Evolutionary conservation across 176 grass and related monocot genomes (phyloP).

Genomic region (Hsuehochloa calcarea): DNA sequence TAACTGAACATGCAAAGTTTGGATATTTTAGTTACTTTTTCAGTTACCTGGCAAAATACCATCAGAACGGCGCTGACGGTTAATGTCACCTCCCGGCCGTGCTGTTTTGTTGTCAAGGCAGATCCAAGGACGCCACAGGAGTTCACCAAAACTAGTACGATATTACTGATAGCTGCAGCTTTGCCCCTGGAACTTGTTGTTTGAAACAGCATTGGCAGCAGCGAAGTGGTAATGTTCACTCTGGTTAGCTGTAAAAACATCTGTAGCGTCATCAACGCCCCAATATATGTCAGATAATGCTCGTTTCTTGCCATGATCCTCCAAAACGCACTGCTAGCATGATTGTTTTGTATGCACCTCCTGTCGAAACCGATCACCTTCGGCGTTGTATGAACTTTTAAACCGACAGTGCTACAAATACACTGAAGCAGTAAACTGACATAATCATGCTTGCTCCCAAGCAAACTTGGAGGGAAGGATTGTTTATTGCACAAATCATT

Average conservation of each 20-base stretch:
- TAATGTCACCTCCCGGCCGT: constrained; percentile 30
- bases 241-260: constrained; percentile 28
- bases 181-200: constrained; percentile 30
- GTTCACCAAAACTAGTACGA: constrained; percentile 40
- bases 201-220: constrained; percentile 42
- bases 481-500: constrained; percentile 23
- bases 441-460: constrained; percentile 10
- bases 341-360: not conserved
- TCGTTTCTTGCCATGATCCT: constrained; percentile 31
- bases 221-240: constrained; percentile 32
- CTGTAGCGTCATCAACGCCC: constrained; percentile 31
- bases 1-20: not conserved
- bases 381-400: constrained; percentile 20
- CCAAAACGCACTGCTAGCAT: not conserved
- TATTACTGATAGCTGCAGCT: constrained; percentile 20
- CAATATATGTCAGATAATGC: constrained; percentile 29
- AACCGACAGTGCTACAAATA: constrained; percentile 33
- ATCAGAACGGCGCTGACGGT: constrained; percentile 24
- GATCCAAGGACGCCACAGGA: constrained; percentile 46
- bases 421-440: constrained; percentile 25
- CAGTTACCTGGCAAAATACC: constrained; percentile 48
- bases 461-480: not conserved
- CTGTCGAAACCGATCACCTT: constrained; percentile 18
- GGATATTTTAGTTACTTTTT: not conserved
- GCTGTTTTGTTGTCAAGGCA: constrained; percentile 18